phyloP scores from a whole-genome alignment of 148 eudicot species.

The Silene latifolia region DNA sequence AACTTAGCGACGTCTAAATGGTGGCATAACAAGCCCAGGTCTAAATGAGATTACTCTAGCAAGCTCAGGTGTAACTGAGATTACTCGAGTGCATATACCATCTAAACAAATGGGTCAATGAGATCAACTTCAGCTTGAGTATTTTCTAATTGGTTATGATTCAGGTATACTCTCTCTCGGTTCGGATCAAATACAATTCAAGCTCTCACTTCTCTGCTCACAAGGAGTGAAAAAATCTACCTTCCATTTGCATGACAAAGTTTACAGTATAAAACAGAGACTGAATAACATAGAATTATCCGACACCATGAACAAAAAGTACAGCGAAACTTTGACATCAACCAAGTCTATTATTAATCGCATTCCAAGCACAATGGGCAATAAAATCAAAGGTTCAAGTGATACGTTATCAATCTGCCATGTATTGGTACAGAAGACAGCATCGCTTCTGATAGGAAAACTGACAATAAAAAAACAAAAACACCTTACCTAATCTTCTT shows the following conservation, averaged over 20 bases:
- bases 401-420: slow-evolving; percentile 9
- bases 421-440: not conserved
- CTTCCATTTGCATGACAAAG: not conserved
- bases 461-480: too few relatives aligned
- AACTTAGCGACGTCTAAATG: too few relatives aligned
- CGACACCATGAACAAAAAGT: not conserved
- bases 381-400: not conserved
- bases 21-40: too few relatives aligned
- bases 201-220: not conserved
- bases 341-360: not conserved
- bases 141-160: not conserved
- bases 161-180: not conserved
- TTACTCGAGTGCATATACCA: too few relatives aligned
- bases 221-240: not conserved
- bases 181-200: too few relatives aligned
- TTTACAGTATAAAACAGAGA: not conserved
- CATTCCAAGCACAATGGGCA: slow-evolving; percentile 6
- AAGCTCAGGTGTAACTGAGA: too few relatives aligned
- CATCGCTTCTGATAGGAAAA: not conserved
- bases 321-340: not conserved
- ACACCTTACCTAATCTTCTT: not conserved
- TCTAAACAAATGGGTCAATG: not conserved
- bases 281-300: not conserved
- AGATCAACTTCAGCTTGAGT: not conserved
- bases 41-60: too few relatives aligned